Base-by-base conservation (phyloP, 1,139 yeast species). In the Yamadazyma siamensis region DNA sequence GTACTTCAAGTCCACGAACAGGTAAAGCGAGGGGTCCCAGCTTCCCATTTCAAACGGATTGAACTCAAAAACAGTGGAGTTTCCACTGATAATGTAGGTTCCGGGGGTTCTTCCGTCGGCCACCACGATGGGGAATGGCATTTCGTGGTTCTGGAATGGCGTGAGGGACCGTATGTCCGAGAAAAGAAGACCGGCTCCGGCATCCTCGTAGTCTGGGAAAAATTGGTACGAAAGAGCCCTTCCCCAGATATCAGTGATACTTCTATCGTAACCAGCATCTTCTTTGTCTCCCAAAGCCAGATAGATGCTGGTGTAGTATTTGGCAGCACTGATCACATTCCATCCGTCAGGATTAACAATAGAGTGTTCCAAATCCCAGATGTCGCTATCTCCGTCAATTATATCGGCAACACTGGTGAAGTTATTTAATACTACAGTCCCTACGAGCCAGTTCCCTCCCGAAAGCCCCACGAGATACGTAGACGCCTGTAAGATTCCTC, bases 181-280 rank as follows among this genome's bases (percentile, higher is more conserved):
- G 75, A 84, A 83, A 3, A 84, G 72, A 47, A 80, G 62, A 5
- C 75, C 79, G 2, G 74, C 79, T 34, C 84, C 86, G 33, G 74
- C 75, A 40, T 75, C 71, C 21, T 69, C 53, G 29, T 65, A 61
- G 33, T 65, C 64, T 36, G 80, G 65, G 51, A 88, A 78, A 52
- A 82, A 81, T 57, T 86, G 94, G 49, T 80, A 75, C 1, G 94
- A 75, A 32, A 88, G 64, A 1, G 87, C 81, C 50, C 95, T 68
- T n/a, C 94, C 94, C 96, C 96, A 89, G 39, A 84, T 74, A 61
- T 88, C 96, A n/a, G 96, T 87, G 34, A 89, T 47, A 5, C 89
- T 76, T 20, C 79, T 63, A 31, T 81, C 79, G 57, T 71, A 89
- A 2, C 95, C 96, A 1, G 95, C 95, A 24, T 77, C 66, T 36